These are phyloP conservation scores for Russula sp. DNA, from an alignment of 768 basidiomycete species.

Conservation along the genomic window DNA sequence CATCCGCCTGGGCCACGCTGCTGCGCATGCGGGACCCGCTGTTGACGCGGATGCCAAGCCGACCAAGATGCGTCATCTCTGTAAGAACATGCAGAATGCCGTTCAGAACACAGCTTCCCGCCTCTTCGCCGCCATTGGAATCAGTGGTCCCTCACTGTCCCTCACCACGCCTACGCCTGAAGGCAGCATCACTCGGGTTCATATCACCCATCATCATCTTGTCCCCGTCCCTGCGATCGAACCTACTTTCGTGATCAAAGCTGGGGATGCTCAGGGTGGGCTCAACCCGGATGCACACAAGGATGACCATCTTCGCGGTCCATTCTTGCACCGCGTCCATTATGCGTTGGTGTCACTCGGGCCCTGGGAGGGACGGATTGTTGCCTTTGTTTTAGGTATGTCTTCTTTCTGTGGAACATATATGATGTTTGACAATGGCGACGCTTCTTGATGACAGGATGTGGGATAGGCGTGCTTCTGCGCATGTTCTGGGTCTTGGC, in stretches of 20 bases:
- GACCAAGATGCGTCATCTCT: constrained; percentile 20
- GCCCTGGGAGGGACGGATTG: constrained; percentile 76
- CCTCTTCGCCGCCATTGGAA: constrained; percentile 14
- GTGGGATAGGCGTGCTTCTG: constrained; percentile 75
- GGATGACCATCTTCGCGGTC: constrained; percentile 19
- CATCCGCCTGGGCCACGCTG: constrained; percentile 19
- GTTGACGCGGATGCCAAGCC: neutral
- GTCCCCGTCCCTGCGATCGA: neutral
- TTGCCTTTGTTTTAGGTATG: constrained; percentile 78
- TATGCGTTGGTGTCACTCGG: constrained; percentile 63
- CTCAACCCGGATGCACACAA: constrained; percentile 18
- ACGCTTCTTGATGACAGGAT: constrained; percentile 42
- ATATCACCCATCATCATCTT: constrained; percentile 4
- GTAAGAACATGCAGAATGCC: constrained; percentile 21
- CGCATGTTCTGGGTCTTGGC: constrained; percentile 75
- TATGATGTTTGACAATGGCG: neutral
- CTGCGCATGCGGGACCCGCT: neutral
- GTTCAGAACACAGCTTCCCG: constrained; percentile 11
- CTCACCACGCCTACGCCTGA: neutral
- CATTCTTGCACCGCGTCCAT: constrained; percentile 45
- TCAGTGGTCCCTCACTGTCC: constrained; percentile 4
- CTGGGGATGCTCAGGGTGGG: neutral
- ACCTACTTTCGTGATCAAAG: neutral
- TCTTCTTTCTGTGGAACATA: constrained; percentile 11
- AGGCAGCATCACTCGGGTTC: constrained; percentile 1